Evolutionary conservation across 768 basidiomycete genomes (phyloP), one percentile per base, ranked within the genome.

Genomic region (Myochromella boudieri): DNA sequence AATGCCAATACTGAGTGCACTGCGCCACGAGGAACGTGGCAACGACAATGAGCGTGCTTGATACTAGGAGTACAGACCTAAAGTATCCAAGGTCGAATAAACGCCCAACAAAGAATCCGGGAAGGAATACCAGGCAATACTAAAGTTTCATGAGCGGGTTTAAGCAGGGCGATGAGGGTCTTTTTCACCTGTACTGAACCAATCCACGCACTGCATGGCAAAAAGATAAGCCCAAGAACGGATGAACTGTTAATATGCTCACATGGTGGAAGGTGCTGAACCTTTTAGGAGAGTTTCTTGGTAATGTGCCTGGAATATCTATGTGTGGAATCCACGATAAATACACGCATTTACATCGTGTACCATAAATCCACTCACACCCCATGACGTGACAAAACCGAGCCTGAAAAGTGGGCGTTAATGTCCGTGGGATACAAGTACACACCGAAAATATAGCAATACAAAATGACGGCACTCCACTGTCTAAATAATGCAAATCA

Each of bases 1-100:
- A 80, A 3, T 87, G 82, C 84, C 84, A 85, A 55, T 79, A 86
- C 53, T 66, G 44, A n/a, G 59, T 79, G 50, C 84, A 86, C 62
- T 85, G 70, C 1, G 79, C 82, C 0, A 74, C 62, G 12, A 85
- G 65, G 54, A 84, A 77, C 0, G 74, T 76, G 22, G 72, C 70
- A 0, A 66, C 38, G 6, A 87, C 65, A 4, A 82, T 56, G 15
- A 77, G 38, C 9, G 69, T 63, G 37, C 74, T 76, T 1, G 75
- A 70, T 2, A 68, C 10, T 8, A 71, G 52, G 33, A 77, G 68
- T 0, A 80, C 77, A 0, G 73, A 43, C 49, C 66, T 75, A 60
- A 83, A 74, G 54, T 76, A 70, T 25, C 84, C 84, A 25, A 82
- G 54, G 62, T 85, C 83, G 56, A 85, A 83, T 5, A 85, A 57